Evolutionary conservation across 2,329 filamentous ascomycete genomes (phyloP).

Genomic region (Elsinoe necatrix): DNA sequence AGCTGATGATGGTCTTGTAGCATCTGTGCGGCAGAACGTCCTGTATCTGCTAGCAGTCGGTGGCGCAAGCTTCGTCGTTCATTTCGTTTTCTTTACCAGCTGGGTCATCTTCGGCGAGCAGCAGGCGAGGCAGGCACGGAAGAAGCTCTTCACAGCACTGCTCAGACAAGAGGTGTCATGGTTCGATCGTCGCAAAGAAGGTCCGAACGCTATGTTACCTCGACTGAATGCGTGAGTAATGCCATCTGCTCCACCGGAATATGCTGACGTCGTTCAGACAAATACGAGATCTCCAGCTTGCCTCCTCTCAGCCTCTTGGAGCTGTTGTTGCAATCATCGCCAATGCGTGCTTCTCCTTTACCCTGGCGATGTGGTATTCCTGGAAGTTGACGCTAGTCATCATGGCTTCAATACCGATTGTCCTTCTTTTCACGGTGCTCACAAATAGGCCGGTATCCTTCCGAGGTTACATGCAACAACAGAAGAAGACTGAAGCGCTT

Average conservation of each 20-base stretch:
- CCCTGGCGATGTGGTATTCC: constrained; percentile 66
- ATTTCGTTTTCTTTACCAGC: constrained; percentile 55
- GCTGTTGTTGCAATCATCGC: constrained; percentile 56
- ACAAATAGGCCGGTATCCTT: constrained; percentile 39
- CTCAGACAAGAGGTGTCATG: constrained; percentile 68
- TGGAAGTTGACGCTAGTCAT: constrained; percentile 80
- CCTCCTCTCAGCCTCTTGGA: constrained; percentile 71
- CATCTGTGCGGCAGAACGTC: constrained; percentile 51
- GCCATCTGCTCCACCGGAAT: not conserved
- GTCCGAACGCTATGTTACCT: constrained; percentile 61
- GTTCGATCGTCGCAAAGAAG: constrained; percentile 68
- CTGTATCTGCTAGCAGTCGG: constrained; percentile 57
- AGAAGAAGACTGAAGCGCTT: constrained; percentile 59
- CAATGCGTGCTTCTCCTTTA: constrained; percentile 57
- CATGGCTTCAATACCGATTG: constrained; percentile 62
- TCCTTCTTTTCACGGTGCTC: constrained; percentile 39
- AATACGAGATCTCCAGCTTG: constrained; percentile 70
- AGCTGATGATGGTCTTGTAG: constrained; percentile 44
- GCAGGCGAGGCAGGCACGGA: constrained; percentile 60
- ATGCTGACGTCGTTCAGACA: constrained; percentile 48
- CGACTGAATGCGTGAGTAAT: constrained; percentile 61
- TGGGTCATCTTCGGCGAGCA: constrained; percentile 77
- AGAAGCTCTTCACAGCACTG: constrained; percentile 57
- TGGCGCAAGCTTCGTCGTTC: constrained; percentile 56
- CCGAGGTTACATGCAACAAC: constrained; percentile 57